phyloP scores from a whole-genome alignment of 768 basidiomycete genomes.

The Artomyces pyxidatus region DNA sequence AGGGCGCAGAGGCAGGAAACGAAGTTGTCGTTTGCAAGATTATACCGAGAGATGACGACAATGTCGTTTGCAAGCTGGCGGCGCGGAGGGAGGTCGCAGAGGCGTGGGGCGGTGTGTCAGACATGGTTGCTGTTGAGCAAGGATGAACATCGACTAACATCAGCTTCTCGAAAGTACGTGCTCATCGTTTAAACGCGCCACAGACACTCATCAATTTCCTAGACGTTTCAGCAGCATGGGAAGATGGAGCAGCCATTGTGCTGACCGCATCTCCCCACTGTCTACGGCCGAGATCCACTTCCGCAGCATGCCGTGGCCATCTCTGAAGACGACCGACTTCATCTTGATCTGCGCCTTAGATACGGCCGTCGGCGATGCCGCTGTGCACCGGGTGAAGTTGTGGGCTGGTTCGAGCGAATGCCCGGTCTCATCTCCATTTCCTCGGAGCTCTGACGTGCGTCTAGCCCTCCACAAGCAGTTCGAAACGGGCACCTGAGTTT shows the following conservation, averaged over 20 bases:
- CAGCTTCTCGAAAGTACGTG: slow-evolving; percentile 54
- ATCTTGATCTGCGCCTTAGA: slow-evolving; percentile 69
- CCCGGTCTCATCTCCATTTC: slow-evolving; percentile 48
- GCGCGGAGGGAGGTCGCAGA: slow-evolving; percentile 77
- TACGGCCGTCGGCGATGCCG: slow-evolving; percentile 60
- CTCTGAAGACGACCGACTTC: slow-evolving; percentile 44
- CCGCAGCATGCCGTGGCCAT: slow-evolving; percentile 57
- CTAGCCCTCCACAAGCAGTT: no score
- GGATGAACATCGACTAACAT: slow-evolving; percentile 71
- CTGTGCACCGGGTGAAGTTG: slow-evolving; percentile 55
- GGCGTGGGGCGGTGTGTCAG: slow-evolving; percentile 50
- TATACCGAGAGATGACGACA: slow-evolving; percentile 67
- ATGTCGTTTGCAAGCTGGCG: slow-evolving; percentile 59
- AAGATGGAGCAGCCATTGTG: slow-evolving; percentile 21
- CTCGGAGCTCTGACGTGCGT: no score
- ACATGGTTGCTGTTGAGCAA: slow-evolving; percentile 41
- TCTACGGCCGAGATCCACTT: slow-evolving; percentile 65
- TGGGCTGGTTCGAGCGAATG: slow-evolving; percentile 66
- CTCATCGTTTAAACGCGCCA: slow-evolving; percentile 3
- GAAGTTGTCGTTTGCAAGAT: slow-evolving; percentile 61
- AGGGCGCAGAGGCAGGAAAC: slow-evolving; percentile 60
- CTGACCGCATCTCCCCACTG: slow-evolving; percentile 61
- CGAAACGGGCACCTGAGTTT: no score
- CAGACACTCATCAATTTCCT: slow-evolving; percentile 14
- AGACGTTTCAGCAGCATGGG: slow-evolving; percentile 49